phyloP scores from a whole-genome alignment of 257 asterid species.

The Solanum okadae region DNA sequence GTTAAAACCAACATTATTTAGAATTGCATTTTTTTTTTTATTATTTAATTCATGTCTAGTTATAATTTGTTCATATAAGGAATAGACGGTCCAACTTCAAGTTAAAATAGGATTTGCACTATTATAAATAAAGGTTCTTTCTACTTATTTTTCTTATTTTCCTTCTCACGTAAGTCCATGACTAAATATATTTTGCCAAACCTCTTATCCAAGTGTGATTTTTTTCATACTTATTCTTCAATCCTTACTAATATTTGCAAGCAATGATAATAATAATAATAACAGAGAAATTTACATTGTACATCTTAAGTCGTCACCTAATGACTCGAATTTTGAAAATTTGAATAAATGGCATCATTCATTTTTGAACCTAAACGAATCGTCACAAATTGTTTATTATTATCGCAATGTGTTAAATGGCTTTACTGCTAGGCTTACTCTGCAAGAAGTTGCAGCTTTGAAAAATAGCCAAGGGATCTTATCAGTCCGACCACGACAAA shows the following conservation, averaged over 20 bases:
- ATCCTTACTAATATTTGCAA: background rate
- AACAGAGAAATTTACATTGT: background rate
- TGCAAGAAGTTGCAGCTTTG: conserved; percentile 1
- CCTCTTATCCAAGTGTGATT: background rate
- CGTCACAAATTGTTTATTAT: conserved; percentile 5
- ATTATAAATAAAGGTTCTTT: background rate
- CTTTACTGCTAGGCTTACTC: conserved; percentile 11
- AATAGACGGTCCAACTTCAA: background rate
- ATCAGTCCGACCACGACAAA: background rate
- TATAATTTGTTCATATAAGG: background rate
- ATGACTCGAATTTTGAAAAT: background rate
- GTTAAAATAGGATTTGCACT: background rate
- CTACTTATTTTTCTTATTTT: background rate
- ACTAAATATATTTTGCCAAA: background rate
- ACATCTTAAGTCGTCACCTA: conserved; percentile 2
- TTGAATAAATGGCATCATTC: conserved; percentile 17
- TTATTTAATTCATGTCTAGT: too few species aligned
- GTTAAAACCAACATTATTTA: background rate
- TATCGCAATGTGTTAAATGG: conserved; percentile 14
- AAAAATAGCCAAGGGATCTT: conserved; percentile 1
- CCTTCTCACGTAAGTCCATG: background rate
- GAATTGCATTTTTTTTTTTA: too few species aligned
- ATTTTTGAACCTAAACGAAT: background rate
- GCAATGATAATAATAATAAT: background rate
- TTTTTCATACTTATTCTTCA: background rate